Base-by-base conservation (phyloP, 495 filamentous ascomycete genomes). In the Aspergillus nidulans region DNA sequence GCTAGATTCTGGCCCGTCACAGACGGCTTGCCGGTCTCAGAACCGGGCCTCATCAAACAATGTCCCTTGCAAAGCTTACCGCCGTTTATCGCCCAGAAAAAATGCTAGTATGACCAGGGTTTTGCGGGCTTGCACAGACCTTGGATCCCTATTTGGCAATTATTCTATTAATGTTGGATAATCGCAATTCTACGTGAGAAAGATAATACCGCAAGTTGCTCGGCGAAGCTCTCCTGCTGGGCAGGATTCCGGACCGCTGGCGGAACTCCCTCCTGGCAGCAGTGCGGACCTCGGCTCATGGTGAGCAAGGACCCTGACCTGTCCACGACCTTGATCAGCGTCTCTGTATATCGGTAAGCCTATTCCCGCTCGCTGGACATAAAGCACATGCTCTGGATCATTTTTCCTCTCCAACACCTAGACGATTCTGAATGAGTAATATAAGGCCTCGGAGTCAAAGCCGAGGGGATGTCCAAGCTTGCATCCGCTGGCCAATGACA, bases 1-100 rank as follows among this genome's bases (percentile, higher is more conserved):
- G n/a, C n/a, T n/a, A n/a, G n/a, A n/a, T n/a, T n/a, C n/a, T n/a
- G n/a, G n/a, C n/a, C n/a, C n/a, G n/a, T n/a, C n/a, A 34, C 9
- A 28, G 43, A 56, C 53, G 53, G 53, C 53, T 56, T 56, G 53
- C 53, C 53, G 53, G 53, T 56, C 46, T 26, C 19, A 28, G 36
- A 4, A 9, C 9, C 26, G 26, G 26, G 8, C 30, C 4, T 5
- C 3, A 12, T 34, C 30, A 34, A 34, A 34, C 15, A 28, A 4
- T 28, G 26, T 13, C 30, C 30, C 15, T 2, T 6, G 6, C 30
- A 34, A 34, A 12, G 30, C 2, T 34, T 34, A 34, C 15, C 30
- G 30, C 30, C 30, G n/a, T n/a, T n/a, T n/a, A n/a, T 34, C 10
- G 30, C 30, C n/a, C n/a, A n/a, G n/a, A n/a, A n/a, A n/a, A 34